A percentile compares a stretch with the other conserved stretches of the same genome.
phyloP scores from a whole-genome alignment of 129 eudicot species.

The Flaveria brownii region DNA sequence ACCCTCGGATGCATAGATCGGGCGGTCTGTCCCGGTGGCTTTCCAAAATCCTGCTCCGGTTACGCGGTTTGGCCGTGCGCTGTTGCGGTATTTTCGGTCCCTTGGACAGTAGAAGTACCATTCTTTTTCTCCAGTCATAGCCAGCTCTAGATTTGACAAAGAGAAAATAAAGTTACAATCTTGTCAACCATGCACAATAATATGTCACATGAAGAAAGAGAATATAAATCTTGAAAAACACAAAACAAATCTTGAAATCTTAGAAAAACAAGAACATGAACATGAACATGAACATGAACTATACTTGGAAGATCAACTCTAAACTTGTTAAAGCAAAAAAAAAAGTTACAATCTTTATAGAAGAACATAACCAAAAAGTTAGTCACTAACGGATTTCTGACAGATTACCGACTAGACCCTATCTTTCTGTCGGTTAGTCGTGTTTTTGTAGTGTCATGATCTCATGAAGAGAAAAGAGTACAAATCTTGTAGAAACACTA shows the following conservation, averaged over 20 bases:
- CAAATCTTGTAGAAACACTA: not conserved
- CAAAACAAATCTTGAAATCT: constrained; percentile 12
- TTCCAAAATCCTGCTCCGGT: constrained; percentile 97
- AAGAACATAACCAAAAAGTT: too few relatives aligned
- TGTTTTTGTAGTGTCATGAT: not conserved
- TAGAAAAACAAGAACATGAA: constrained; percentile 1
- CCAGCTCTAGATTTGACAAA: constrained; percentile 54
- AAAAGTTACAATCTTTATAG: too few relatives aligned
- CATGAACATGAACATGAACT: not conserved
- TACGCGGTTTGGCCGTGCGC: constrained; percentile 87
- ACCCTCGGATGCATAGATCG: constrained; percentile 82
- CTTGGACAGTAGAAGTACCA: constrained; percentile 96
- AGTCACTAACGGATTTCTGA: too few relatives aligned
- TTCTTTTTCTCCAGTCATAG: constrained; percentile 86
- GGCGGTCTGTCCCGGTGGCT: constrained; percentile 95
- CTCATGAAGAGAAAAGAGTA: not conserved
- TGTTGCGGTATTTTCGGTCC: constrained; percentile 87
- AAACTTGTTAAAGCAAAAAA: too few relatives aligned
- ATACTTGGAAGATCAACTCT: constrained; percentile 82
- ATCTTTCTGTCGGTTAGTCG: too few relatives aligned
- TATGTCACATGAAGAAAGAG: constrained; percentile 9
- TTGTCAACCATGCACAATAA: constrained; percentile 8
- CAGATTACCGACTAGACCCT: too few relatives aligned
- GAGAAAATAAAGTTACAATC: not conserved
- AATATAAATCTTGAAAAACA: not conserved